Conservation (phyloP, 2,329 filamentous ascomycete species). For the Sporothrix mexicana region DNA sequence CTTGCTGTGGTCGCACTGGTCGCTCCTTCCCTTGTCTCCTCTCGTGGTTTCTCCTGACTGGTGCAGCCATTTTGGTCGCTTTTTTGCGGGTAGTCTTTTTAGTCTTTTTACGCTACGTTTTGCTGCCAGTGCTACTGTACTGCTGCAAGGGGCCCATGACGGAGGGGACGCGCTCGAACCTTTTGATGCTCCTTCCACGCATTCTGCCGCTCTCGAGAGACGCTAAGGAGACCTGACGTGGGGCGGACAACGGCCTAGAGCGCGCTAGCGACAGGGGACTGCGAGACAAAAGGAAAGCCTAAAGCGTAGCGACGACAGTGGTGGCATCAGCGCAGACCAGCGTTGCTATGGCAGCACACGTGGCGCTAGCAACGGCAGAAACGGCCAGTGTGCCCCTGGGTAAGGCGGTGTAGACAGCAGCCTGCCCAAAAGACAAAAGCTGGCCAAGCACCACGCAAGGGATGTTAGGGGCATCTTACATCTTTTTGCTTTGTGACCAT, state of each 20-base stretch:
- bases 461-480: background rate
- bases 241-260: constrained; percentile 16
- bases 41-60: background rate
- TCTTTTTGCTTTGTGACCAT: background rate
- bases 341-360: constrained; percentile 38
- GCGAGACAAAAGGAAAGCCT: too few relatives aligned
- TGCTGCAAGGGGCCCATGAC: constrained; percentile 28
- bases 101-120: too few relatives aligned
- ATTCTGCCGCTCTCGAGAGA: too few relatives aligned
- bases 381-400: background rate
- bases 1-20: background rate
- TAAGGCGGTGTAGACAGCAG: constrained; percentile 11
- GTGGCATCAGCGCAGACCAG: background rate
- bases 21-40: background rate
- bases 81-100: background rate
- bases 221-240: background rate
- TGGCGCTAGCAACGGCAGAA: constrained; percentile 26
- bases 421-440: background rate
- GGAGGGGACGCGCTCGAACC: constrained; percentile 35
- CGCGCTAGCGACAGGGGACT: background rate
- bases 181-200: background rate
- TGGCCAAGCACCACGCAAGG: background rate
- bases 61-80: background rate
- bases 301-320: background rate
- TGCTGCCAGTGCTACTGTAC: too few relatives aligned